phyloP scores from a whole-genome alignment of 495 filamentous ascomycete species.

The Hypomontagnella monticulosa region DNA sequence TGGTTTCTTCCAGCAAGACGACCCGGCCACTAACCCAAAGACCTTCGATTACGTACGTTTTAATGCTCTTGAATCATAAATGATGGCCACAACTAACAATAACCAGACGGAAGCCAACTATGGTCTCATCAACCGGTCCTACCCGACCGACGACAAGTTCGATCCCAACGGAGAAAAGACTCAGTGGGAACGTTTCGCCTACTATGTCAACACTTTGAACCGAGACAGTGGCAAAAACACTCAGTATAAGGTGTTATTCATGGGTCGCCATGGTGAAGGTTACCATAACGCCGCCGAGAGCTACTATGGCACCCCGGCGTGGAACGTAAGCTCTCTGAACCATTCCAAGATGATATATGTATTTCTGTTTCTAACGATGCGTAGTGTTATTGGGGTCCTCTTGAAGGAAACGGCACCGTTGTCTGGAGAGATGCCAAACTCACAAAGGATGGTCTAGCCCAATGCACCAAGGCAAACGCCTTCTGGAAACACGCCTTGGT shows the following conservation, averaged over 20 bases:
- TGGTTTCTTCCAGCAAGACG: constrained; percentile 78
- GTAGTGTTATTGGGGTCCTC: constrained; percentile 77
- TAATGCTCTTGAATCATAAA: not conserved
- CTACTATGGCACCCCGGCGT: constrained; percentile 72
- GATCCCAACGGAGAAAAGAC: constrained; percentile 55
- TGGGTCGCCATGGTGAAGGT: constrained; percentile 75
- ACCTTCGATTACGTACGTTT: constrained; percentile 72
- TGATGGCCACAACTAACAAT: not conserved
- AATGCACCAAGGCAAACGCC: constrained; percentile 70
- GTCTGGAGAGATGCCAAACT: constrained; percentile 77
- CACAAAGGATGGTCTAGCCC: constrained; percentile 65
- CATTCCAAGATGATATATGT: not conserved
- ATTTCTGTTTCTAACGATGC: constrained; percentile 1
- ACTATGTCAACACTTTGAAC: constrained; percentile 66
- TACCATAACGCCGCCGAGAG: constrained; percentile 72
- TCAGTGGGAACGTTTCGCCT: constrained; percentile 74
- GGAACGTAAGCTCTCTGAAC: constrained; percentile 63
- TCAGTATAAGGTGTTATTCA: constrained; percentile 73
- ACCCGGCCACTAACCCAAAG: constrained; percentile 65
- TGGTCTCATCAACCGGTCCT: constrained; percentile 69
- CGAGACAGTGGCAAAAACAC: constrained; percentile 54
- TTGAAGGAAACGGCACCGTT: constrained; percentile 71
- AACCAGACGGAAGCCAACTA: constrained; percentile 70
- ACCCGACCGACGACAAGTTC: constrained; percentile 57
- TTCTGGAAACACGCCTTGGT: constrained; percentile 71